Conservation (phyloP, 805 yeast species). For the Ogataea populi-albae region DNA sequence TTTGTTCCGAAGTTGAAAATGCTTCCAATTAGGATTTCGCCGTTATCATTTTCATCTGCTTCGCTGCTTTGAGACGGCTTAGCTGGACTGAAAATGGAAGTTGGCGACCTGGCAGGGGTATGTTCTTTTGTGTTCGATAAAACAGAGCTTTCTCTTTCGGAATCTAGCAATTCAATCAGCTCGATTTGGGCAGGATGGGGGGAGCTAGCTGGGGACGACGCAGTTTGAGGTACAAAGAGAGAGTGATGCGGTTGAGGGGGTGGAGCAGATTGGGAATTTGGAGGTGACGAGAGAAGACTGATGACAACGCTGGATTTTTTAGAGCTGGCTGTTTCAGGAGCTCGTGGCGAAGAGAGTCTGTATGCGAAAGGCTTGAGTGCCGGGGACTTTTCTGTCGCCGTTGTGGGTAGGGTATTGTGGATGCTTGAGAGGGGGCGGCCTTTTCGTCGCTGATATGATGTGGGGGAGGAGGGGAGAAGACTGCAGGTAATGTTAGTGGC, state of each 20-base stretch:
- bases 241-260: constrained; percentile 1
- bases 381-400: background rate
- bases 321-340: background rate
- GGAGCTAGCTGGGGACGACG: constrained; percentile 3
- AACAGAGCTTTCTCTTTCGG: constrained; percentile 4
- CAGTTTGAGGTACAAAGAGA: constrained; percentile 8
- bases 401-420: background rate
- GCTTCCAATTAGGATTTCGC: constrained; percentile 7
- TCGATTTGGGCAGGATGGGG: constrained; percentile 7
- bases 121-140: background rate
- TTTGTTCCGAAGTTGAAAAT: constrained; percentile 13
- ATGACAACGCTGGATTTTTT: constrained; percentile 1
- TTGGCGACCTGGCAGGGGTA: constrained; percentile 1
- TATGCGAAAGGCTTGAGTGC: background rate
- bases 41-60: constrained; percentile 1
- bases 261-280: constrained; percentile 1
- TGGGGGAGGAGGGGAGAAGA: too few relatives aligned
- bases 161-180: constrained; percentile 11
- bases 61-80: constrained; percentile 6
- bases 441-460: too few relatives aligned
- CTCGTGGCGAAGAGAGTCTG: background rate
- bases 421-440: too few relatives aligned
- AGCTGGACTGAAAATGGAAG: constrained; percentile 1
- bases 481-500: background rate
- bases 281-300: constrained; percentile 4